Conservation (phyloP, 805 yeast species). For the Ogataea wickerhamii region DNA sequence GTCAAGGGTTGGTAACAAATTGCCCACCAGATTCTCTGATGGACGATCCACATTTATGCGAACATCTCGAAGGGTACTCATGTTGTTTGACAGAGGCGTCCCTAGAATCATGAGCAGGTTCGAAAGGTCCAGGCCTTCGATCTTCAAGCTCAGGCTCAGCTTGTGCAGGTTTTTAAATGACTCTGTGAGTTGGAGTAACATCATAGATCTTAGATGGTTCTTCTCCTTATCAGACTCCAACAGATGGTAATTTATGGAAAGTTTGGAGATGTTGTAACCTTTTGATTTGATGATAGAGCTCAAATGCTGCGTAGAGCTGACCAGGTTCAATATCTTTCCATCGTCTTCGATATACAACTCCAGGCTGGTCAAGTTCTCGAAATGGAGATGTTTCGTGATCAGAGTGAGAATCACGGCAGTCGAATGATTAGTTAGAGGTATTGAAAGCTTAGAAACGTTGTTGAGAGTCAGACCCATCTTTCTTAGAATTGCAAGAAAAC, state of each 20-base stretch:
- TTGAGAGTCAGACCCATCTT: constrained; percentile 27
- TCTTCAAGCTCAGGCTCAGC: constrained; percentile 24
- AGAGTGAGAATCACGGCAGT: constrained; percentile 28
- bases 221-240: constrained; percentile 27
- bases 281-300: constrained; percentile 23
- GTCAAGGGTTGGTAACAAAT: constrained; percentile 27
- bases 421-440: constrained; percentile 32
- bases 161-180: constrained; percentile 21
- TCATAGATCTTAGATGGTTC: constrained; percentile 31
- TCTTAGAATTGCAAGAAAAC: constrained; percentile 32
- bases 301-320: constrained; percentile 28
- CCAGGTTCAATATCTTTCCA: constrained; percentile 25
- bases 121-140: constrained; percentile 29
- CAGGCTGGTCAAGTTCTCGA: constrained; percentile 28
- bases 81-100: constrained; percentile 28
- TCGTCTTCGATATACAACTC: constrained; percentile 32
- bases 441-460: constrained; percentile 24
- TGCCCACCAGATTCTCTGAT: constrained; percentile 30
- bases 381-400: constrained; percentile 27
- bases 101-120: constrained; percentile 33
- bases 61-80: constrained; percentile 22
- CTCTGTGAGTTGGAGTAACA: constrained; percentile 29
- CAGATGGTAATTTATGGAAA: constrained; percentile 27
- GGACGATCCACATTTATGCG: constrained; percentile 27
- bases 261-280: constrained; percentile 21